phyloP scores from a whole-genome alignment of 83 land plant species.

The Isoetes engelmannii region DNA sequence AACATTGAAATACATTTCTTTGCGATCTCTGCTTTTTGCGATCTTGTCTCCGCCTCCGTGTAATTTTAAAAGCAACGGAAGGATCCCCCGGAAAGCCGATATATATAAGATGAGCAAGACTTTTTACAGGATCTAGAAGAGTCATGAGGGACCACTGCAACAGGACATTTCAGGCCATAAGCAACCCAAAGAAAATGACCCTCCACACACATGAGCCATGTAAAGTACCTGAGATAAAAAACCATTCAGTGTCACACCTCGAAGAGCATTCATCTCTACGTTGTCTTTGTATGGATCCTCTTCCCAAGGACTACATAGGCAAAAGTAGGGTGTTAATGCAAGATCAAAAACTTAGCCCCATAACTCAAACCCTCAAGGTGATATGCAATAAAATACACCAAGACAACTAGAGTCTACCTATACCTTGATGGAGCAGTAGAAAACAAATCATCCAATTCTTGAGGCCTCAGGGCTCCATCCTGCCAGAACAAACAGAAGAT shows the following conservation, averaged over 20 bases:
- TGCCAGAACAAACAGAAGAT: conserved; percentile 17
- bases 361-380: background rate
- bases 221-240: conserved; percentile 70
- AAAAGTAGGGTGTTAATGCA: background rate
- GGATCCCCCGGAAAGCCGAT: conserved; percentile 77
- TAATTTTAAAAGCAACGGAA: conserved; percentile 60
- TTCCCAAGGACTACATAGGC: conserved; percentile 66
- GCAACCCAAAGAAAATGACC: background rate
- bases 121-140: conserved; percentile 67
- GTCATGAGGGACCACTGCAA: conserved; percentile 99
- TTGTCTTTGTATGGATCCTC: conserved; percentile 53
- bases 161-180: background rate
- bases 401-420: background rate
- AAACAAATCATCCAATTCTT: conserved; percentile 81
- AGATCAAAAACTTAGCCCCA: background rate
- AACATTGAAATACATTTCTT: conserved; percentile 84
- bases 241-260: conserved; percentile 71
- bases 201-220: background rate
- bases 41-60: conserved; percentile 68
- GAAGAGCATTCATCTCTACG: conserved; percentile 61
- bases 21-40: conserved; percentile 76
- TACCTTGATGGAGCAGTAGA: conserved; percentile 95
- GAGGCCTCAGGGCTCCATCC: conserved; percentile 69
- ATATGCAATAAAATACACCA: background rate
- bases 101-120: conserved; percentile 74